Base-by-base conservation (phyloP, 345 rosid species). In the Eucalyptus marginata region DNA sequence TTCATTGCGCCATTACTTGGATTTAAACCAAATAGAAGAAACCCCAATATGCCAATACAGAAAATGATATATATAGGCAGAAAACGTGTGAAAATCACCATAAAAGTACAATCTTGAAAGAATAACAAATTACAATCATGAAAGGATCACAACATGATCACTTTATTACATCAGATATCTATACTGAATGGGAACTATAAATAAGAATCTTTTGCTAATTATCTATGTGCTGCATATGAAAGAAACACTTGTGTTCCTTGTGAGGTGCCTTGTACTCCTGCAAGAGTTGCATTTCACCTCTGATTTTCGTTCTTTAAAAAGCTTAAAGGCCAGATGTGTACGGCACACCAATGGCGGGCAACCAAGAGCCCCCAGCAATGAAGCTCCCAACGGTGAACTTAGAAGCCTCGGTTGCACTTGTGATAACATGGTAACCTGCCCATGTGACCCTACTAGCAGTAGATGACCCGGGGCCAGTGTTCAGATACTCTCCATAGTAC, bases 401-500 rank as follows among this genome's bases (percentile, higher is more conserved):
- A 2, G 93, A 91, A n/a, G 97, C 96, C 64, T 95, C 96, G 10
- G 93, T 89, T 7, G 95, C 90, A 49, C 93, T 92, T 10, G 52
- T 68, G 59, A 94, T 92, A 8, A 93, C 96, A 68, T 90, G 90
- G 62, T 89, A 95, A 29, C 97, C 96, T 2, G 83, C 85, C 97
- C 97, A 94, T 18, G 59, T 93, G 50, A 94, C 94, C 88, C 97
- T 91, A 29, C 89, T 85, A n/a, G 86, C 27, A 1, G 93, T 95
- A 40, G 89, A 84, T 8, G 97, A 91, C 8, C 93, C 94, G 1
- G 95, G 93, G 20, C 97, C 97, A 22, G 89, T 91, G 86, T 95
- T 95, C 86, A 80, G 88, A 89, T 93, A 95, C 94, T 94, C 97
- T 13, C 94, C 96, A 29, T 95, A 94, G 86, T 91, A 93, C 90